These are phyloP conservation scores for Penicillium daleae DNA, from an alignment of 495 filamentous ascomycete genomes.

Conservation along the genomic window DNA sequence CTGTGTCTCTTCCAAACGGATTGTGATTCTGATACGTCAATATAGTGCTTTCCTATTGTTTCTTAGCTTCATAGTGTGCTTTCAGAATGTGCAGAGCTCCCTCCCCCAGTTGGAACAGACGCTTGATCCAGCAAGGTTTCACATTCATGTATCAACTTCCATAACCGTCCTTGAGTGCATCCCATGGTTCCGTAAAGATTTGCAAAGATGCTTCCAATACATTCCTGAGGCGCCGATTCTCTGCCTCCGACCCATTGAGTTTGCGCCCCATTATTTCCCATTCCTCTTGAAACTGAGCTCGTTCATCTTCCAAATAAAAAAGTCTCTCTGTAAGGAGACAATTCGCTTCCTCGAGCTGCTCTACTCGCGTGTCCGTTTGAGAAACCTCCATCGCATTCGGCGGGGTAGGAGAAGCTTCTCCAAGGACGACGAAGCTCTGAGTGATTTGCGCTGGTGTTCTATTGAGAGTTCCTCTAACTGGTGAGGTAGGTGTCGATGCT, in stretches of 20 bases:
- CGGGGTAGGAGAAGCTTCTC: neutral
- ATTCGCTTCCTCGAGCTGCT: neutral
- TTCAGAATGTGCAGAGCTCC: neutral
- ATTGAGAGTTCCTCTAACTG: neutral
- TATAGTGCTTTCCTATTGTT: neutral
- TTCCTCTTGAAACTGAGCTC: neutral
- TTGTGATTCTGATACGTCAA: neutral
- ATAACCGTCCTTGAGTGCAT: neutral
- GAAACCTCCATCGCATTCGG: neutral
- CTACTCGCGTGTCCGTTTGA: neutral
- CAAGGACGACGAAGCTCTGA: neutral
- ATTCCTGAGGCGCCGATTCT: neutral
- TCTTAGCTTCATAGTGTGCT: neutral
- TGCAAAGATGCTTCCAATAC: neutral
- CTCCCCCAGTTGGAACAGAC: neutral
- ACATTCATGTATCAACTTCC: neutral
- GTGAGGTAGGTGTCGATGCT: neutral
- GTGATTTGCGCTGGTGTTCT: neutral
- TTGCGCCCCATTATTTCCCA: neutral
- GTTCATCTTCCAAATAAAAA: neutral
- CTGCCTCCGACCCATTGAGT: neutral
- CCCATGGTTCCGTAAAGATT: neutral
- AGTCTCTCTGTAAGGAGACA: neutral
- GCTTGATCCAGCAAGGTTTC: neutral
- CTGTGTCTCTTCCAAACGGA: neutral